Base-by-base conservation (phyloP, 2,329 filamentous ascomycete genomes). In the Fusarium mexicanum region DNA sequence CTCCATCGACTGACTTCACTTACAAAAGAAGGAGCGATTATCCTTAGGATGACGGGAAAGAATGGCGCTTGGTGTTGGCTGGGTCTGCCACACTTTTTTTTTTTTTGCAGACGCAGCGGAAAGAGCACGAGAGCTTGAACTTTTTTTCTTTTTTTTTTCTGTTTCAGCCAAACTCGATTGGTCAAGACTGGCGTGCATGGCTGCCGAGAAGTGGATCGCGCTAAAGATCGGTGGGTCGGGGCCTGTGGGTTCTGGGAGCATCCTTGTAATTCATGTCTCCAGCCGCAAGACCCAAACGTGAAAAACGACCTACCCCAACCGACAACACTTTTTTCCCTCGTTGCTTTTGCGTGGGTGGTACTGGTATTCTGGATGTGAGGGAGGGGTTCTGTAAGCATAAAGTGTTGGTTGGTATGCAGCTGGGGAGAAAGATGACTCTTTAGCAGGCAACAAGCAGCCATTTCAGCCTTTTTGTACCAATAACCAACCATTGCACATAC, bases 121-220 rank as follows among this genome's bases (percentile, higher is more conserved):
- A 78, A 79, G 73, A 77, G 79, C 80, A 81, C 80, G 74, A 81
- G 80, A 82, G 80, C 80, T 82, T 64, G 79, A 77, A 81, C 77
- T 80, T 82, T 83, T 82, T 78, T 81, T 13, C 37, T 67, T 64
- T 67, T 69, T 69, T 58, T 33, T 55, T 47, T 79, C 78, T 76
- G 74, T 78, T 79, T 78, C 75, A 78, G 70, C 63, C 50, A 57
- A 62, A 64, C 73, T 71, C 76, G 67, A 83, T 83, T 83, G 82
- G 82, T 64, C 74, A 72, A 74, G 72, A 65, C 72, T 79, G 75
- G 72, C 69, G 68, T 79, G 77, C 81, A 79, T 79, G 81, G 79
- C 73, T 83, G 77, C 79, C 79, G 76, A 44, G 76, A 76, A 77
- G 81, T 80, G 82, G 82, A 73, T 18, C 68, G 61, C 72, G 65